A percentile compares a stretch with the other conserved stretches of the same genome.
These are phyloP conservation scores for Rhizopus arrhizus DNA, from an alignment of 371 early-diverging fungal species.

Conservation along the genomic window DNA sequence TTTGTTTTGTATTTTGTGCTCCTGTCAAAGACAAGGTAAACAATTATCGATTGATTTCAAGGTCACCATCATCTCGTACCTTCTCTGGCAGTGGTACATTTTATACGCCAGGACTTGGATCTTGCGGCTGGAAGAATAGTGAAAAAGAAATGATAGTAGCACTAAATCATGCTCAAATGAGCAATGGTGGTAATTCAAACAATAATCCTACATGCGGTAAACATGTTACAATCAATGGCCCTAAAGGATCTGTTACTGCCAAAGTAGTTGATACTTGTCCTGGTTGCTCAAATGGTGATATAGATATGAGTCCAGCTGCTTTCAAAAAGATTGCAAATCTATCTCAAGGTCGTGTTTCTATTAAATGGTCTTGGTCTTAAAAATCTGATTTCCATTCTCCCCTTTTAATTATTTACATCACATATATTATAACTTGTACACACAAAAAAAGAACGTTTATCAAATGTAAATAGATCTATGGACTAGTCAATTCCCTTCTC, in stretches of 20 bases:
- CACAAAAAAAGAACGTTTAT: too few species aligned
- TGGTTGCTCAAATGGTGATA: constrained; percentile 55
- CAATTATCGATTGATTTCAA: not conserved
- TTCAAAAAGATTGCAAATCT: constrained; percentile 57
- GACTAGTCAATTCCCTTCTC: too few species aligned
- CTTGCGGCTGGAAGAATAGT: constrained; percentile 30
- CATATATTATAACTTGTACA: too few species aligned
- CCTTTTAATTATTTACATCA: too few species aligned
- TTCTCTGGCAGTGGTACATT: constrained; percentile 47
- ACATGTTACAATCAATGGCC: constrained; percentile 45
- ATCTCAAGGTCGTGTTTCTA: constrained; percentile 49
- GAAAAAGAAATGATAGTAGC: constrained; percentile 31
- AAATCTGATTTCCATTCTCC: too few species aligned
- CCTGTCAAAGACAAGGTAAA: constrained; percentile 16
- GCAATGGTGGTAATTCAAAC: constrained; percentile 29
- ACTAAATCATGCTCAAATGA: constrained; percentile 30
- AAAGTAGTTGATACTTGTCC: constrained; percentile 64
- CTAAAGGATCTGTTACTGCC: constrained; percentile 52
- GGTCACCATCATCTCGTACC: not conserved
- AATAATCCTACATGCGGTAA: constrained; percentile 59
- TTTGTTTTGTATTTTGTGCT: constrained; percentile 21
- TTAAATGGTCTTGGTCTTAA: constrained; percentile 47
- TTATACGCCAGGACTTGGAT: constrained; percentile 36
- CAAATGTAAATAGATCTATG: too few species aligned
- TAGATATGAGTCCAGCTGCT: constrained; percentile 62